phyloP scores from a whole-genome alignment of 257 asterid species.

The Scutellaria baicalensis region DNA sequence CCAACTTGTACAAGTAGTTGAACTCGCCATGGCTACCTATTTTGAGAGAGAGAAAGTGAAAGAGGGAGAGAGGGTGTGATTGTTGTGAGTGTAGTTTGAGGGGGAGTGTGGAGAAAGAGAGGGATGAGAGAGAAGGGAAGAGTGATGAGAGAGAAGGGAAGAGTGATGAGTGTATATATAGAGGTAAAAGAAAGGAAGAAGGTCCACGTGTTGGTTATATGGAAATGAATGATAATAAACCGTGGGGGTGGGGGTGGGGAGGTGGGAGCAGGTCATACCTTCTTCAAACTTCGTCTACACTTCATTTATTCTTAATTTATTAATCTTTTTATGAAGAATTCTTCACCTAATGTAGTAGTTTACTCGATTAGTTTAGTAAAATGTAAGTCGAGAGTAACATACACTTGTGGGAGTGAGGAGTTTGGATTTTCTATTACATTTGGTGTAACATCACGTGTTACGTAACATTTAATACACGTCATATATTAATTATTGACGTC shows the following conservation, averaged over 20 bases:
- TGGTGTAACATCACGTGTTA: no score
- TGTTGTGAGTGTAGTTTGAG: constrained; percentile 4
- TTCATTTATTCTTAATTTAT: background rate
- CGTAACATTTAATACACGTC: no score
- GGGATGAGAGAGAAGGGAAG: background rate
- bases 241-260: background rate
- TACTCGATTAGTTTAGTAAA: no score
- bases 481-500: no score
- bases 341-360: no score
- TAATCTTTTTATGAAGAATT: no score
- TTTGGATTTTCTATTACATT: no score
- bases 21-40: constrained; percentile 51
- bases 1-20: constrained; percentile 30
- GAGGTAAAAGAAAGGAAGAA: constrained; percentile 12
- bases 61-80: constrained; percentile 24
- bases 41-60: constrained; percentile 1
- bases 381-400: no score
- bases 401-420: no score
- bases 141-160: constrained; percentile 19
- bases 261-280: constrained; percentile 20
- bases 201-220: constrained; percentile 58
- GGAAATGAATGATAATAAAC: constrained; percentile 16
- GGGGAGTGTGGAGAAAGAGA: background rate
- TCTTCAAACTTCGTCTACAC: constrained; percentile 28
- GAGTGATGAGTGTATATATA: constrained; percentile 32